phyloP scores from a whole-genome alignment of 176 grass and related monocot genomes.

The Aegilops tauschii region DNA sequence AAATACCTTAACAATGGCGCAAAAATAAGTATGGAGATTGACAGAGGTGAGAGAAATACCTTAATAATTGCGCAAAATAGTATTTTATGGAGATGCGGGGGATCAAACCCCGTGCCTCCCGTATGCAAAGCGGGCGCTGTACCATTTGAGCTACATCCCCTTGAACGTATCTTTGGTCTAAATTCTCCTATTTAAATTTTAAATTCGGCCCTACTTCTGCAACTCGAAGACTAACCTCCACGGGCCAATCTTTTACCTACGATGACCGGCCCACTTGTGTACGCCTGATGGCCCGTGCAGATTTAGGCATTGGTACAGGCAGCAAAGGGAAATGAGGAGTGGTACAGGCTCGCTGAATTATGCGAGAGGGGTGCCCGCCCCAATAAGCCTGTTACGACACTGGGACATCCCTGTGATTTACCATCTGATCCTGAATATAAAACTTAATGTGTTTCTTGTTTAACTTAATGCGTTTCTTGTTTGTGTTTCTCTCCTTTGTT shows the following conservation, averaged over 20 bases:
- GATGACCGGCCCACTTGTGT: too few relatives aligned
- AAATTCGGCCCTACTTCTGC: too few relatives aligned
- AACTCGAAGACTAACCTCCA: too few relatives aligned
- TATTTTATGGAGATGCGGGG: slow-evolving; percentile 66
- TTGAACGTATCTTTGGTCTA: fast-evolving
- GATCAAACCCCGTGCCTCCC: slow-evolving; percentile 98
- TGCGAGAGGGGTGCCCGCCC: slow-evolving; percentile 44
- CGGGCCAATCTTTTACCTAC: too few relatives aligned
- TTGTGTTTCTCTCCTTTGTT: too few relatives aligned
- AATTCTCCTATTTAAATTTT: fast-evolving
- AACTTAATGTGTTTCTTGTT: neutral
- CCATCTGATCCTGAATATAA: slow-evolving; percentile 23
- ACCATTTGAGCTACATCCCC: slow-evolving; percentile 87
- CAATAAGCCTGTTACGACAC: slow-evolving; percentile 48
- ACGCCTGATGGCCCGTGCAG: too few relatives aligned
- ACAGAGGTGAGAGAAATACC: too few relatives aligned
- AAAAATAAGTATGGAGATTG: too few relatives aligned
- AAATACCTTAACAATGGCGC: too few relatives aligned
- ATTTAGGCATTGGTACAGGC: slow-evolving; percentile 11
- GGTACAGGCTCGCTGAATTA: slow-evolving; percentile 1
- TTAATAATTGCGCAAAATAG: too few relatives aligned
- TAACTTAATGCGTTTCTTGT: neutral
- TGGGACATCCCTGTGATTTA: slow-evolving; percentile 6
- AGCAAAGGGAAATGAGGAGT: slow-evolving; percentile 46
- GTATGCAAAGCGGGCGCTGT: slow-evolving; percentile 99